Percentiles rank a stretch among this genome's conserved stretches.
phyloP scores from a whole-genome alignment of 495 filamentous ascomycete genomes.

The Aspergillus bertholletiae region DNA sequence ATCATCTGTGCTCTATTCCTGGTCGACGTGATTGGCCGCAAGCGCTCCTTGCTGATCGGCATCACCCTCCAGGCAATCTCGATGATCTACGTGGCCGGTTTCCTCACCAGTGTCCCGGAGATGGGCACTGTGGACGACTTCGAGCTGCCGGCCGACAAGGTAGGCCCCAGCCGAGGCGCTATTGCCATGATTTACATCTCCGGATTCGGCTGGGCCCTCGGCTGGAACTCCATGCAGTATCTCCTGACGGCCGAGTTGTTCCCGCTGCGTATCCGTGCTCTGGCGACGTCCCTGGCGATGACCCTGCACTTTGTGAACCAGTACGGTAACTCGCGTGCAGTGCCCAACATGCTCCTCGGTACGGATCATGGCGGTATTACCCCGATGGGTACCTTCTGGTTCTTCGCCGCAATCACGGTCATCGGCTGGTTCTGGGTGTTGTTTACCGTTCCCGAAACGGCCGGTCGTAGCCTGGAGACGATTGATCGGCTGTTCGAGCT shows the following conservation, averaged over 20 bases:
- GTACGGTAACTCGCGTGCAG: slow-evolving; percentile 59
- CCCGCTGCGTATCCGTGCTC: slow-evolving; percentile 52
- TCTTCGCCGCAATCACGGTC: slow-evolving; percentile 60
- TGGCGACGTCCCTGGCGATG: slow-evolving; percentile 41
- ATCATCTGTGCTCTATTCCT: slow-evolving; percentile 66
- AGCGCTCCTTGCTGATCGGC: slow-evolving; percentile 61
- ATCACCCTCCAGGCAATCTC: slow-evolving; percentile 59
- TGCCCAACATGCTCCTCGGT: slow-evolving; percentile 52
- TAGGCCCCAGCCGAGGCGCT: slow-evolving; percentile 47
- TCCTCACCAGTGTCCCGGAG: slow-evolving; percentile 53
- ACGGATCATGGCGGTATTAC: slow-evolving; percentile 42
- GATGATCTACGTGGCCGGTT: slow-evolving; percentile 67
- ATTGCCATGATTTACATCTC: slow-evolving; percentile 66
- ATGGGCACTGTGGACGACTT: slow-evolving; percentile 35
- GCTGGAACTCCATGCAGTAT: slow-evolving; percentile 76
- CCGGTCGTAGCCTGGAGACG: slow-evolving; percentile 39
- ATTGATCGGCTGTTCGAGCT: slow-evolving; percentile 68
- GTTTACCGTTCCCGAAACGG: slow-evolving; percentile 43
- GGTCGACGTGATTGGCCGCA: slow-evolving; percentile 70
- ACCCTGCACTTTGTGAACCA: slow-evolving; percentile 69
- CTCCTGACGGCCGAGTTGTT: slow-evolving; percentile 74
- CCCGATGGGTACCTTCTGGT: slow-evolving; percentile 63
- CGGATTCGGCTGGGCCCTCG: slow-evolving; percentile 66
- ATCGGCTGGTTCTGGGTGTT: slow-evolving; percentile 58
- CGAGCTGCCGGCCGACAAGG: slow-evolving; percentile 25